Evolutionary conservation across 2,329 filamentous ascomycete species (phyloP), one percentile per base, ranked within the genome.

Genomic region (Westerdykella aurantiaca): DNA sequence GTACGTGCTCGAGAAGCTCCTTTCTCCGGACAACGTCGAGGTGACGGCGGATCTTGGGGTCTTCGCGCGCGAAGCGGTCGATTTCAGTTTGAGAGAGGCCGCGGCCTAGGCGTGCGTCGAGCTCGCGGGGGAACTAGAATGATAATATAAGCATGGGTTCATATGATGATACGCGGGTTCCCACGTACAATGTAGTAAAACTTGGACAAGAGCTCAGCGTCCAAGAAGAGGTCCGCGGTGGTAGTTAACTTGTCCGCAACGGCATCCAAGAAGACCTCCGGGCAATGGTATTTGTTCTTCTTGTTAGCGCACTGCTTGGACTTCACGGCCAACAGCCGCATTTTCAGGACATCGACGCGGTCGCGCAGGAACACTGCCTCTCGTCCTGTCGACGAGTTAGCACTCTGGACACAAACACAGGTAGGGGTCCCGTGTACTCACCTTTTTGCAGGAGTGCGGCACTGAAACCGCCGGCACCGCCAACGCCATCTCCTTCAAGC

Each of bases 261-360:
- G 3, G 94, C 89, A 60, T 98, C 90, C n/a, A 98, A 81, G 73
- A 98, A 98, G 13, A 98, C 81, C 65, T 98, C 93, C 0, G 93
- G 93, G 62, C 93, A 98, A 71, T 93, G 82, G 71, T 97, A 96
- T 72, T 96, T 96, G 74, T 95, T 95, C 60, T 85, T 84, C 53
- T 84, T 77, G 53, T 74, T 81, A 46, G 82, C 79, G 69, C 93
- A 98, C 69, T 95, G 90, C 66, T 91, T 88, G 13, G 87, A 93
- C 66, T 91, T 93, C 45, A 95, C 77, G 35, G 93, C 93, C 45
- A 86, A 68, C 31, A 97, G 78, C 16, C 93, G 86, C 82, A 97
- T 88, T 64, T 86, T 89, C 65, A 98, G 81, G 43, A 96, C 85
- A 50, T 91, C 86, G 17, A 89, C 83, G 33, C 93, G 85, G 63